Percentiles rank a stretch among this genome's conserved stretches.
These are phyloP conservation scores for Crepidotus variabilis DNA, from an alignment of 768 basidiomycete species.

Conservation along the genomic window DNA sequence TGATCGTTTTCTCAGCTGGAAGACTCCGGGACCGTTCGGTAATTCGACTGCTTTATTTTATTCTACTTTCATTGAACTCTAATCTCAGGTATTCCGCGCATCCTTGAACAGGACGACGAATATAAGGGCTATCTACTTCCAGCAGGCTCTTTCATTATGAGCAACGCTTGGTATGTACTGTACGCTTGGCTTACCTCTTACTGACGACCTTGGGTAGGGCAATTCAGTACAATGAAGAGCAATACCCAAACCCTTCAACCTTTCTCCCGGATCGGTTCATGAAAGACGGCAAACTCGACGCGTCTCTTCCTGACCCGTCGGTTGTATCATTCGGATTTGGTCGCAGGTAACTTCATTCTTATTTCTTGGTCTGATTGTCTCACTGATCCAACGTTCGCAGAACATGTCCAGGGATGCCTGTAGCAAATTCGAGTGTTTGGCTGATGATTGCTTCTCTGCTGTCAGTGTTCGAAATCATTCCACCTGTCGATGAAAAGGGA, in stretches of 20 bases:
- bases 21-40: conserved; percentile 12
- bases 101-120: conserved; percentile 25
- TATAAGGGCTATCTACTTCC: conserved; percentile 29
- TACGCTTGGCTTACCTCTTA: not conserved
- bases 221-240: conserved; percentile 32
- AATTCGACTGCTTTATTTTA: not conserved
- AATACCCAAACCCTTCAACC: conserved; percentile 29
- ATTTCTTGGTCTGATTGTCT: not conserved
- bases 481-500: not conserved
- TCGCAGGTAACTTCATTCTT: not conserved
- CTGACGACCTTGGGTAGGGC: conserved; percentile 24
- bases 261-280: conserved; percentile 38
- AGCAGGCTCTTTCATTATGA: conserved; percentile 26
- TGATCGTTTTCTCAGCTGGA: conserved; percentile 8
- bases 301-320: not conserved
- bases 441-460: not conserved
- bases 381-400: not conserved
- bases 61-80: conserved; percentile 2
- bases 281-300: not conserved
- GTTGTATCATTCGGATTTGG: not conserved
- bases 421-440: not conserved
- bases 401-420: not conserved
- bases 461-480: not conserved
- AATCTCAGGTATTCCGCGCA: conserved; percentile 23
- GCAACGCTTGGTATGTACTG: conserved; percentile 28